phyloP scores from a whole-genome alignment of 2,329 filamentous ascomycete species.

The Phaeosphaeriaceae sp. region DNA sequence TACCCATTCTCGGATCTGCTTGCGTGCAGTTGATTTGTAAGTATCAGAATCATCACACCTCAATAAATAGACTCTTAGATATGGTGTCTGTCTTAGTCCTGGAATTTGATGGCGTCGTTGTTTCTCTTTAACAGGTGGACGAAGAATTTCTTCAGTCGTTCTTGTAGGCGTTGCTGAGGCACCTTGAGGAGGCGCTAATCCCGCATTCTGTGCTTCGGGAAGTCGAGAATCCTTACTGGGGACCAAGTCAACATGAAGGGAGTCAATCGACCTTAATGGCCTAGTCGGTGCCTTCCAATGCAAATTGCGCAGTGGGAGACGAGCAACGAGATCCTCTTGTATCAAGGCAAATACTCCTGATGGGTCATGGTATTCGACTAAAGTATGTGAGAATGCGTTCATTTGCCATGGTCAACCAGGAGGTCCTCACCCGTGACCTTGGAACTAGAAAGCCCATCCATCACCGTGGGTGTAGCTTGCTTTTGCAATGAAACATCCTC shows the following conservation, averaged over 20 bases:
- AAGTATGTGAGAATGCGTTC: slow-evolving; percentile 22
- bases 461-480: slow-evolving; percentile 40
- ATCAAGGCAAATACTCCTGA: slow-evolving; percentile 85
- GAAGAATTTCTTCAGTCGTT: slow-evolving; percentile 35
- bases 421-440: slow-evolving; percentile 56
- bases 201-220: slow-evolving; percentile 39
- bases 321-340: slow-evolving; percentile 75
- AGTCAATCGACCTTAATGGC: slow-evolving; percentile 90
- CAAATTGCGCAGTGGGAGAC: slow-evolving; percentile 85
- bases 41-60: slow-evolving; percentile 95
- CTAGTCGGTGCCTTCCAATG: slow-evolving; percentile 97
- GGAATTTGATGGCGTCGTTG: slow-evolving; percentile 91
- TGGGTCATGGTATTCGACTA: slow-evolving; percentile 96
- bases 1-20: slow-evolving; percentile 88
- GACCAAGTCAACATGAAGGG: slow-evolving; percentile 88
- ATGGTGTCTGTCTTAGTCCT: slow-evolving; percentile 88
- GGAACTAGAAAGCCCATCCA: slow-evolving; percentile 54
- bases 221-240: slow-evolving; percentile 59
- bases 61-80: slow-evolving; percentile 87
- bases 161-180: slow-evolving; percentile 23
- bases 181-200: slow-evolving; percentile 25
- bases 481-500: slow-evolving; percentile 42
- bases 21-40: slow-evolving; percentile 81
- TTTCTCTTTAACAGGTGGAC: slow-evolving; percentile 40
- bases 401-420: slow-evolving; percentile 2